Evolutionary conservation across 164 flowering plant species (phyloP), one percentile per base, ranked within the genome.

Genomic region (Aristolochia fimbriata): DNA sequence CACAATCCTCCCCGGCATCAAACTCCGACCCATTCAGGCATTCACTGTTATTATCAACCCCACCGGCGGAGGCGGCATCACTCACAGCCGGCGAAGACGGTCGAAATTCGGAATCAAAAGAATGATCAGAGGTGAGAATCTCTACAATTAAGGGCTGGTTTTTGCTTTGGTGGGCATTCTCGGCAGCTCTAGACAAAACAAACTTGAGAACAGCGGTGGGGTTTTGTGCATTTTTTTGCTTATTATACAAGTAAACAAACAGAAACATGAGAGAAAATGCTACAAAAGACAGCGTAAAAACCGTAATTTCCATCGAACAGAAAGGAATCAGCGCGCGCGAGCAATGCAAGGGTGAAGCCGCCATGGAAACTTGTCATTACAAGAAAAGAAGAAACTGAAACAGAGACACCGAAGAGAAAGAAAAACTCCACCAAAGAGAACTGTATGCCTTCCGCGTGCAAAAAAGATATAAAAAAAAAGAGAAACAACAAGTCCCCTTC

Each of bases 71-170:
- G 17, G 19, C 67, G 22, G 27, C 68, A 13, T 30, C 46, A 10
- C 41, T 54, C 4, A 51, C 52, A 15, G 53, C 41, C 27, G 51
- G 19, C 4, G 62, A 59, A 63, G 57, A 43, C 23, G 55, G 10
- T 6, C 27, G 21, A 47, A 58, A 24, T 10, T 55, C 27, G 17
- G 60, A 24, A 58, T 52, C 59, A 19, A 71, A 48, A 47, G 73
- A 45, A 1, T 61, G 69, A 63, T 63, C 65, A 24, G 83, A 68
- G 2, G 80, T 78, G 61, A 75, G 71, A 67, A 80, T 65, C 72
- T 80, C 81, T 30, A 81, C 65, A 60, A 83, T 74, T 55, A 80
- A 69, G 15, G 78, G 70, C 47, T 63, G 65, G 19, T 61, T 65
- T 64, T 47, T 58, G 43, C 43, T 37, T 37, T 37, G 43, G 60